Evolutionary conservation across 495 filamentous ascomycete species (phyloP).

Genomic region (Hypoxylon subgilvum): DNA sequence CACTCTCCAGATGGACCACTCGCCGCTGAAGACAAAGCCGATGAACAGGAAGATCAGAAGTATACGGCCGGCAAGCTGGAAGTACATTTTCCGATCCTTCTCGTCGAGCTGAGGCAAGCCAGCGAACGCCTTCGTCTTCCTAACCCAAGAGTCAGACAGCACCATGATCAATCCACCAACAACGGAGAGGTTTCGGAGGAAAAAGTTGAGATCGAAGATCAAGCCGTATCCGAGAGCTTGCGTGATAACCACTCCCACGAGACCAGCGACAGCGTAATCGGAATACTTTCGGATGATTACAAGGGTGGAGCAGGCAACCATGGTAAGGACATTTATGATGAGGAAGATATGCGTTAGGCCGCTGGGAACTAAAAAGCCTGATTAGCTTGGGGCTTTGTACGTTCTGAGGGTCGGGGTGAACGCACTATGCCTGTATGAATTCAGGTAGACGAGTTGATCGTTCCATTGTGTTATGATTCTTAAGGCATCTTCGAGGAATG

Average conservation of each 20-base stretch:
- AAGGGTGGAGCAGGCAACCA: constrained; percentile 79
- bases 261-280: constrained; percentile 87
- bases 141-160: constrained; percentile 94
- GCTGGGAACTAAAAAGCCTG: constrained; percentile 68
- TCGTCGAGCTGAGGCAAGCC: constrained; percentile 92
- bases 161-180: constrained; percentile 98
- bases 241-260: constrained; percentile 89
- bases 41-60: constrained; percentile 95
- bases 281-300: constrained; percentile 91
- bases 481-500: constrained; percentile 95
- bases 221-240: constrained; percentile 97
- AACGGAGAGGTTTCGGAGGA: constrained; percentile 96
- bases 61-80: constrained; percentile 96
- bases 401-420: constrained; percentile 36
- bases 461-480: constrained; percentile 97
- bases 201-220: constrained; percentile 99
- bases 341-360: constrained; percentile 95
- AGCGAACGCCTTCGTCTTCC: constrained; percentile 95
- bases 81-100: constrained; percentile 99
- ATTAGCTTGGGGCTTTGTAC: constrained; percentile 23
- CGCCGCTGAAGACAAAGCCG: constrained; percentile 92
- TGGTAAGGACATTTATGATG: constrained; percentile 85
- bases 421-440: constrained; percentile 91
- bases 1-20: constrained; percentile 87
- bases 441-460: constrained; percentile 91